Percentiles rank a stretch among this genome's conserved stretches.
phyloP scores from a whole-genome alignment of 768 basidiomycete genomes.

The Lactarius tabidus region DNA sequence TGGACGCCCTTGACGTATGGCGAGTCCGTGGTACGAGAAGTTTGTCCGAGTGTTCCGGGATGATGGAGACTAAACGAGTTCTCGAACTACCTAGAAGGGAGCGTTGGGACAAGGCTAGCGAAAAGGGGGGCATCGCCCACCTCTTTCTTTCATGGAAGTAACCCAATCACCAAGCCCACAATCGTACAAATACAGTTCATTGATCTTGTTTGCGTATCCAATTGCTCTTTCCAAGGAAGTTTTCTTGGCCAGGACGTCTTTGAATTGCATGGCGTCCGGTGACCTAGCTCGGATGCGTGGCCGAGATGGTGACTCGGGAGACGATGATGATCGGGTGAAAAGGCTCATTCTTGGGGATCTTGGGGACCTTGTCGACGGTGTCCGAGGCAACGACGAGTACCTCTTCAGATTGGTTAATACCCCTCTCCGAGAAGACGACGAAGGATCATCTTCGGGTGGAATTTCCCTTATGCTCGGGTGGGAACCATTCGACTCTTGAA shows the following conservation, averaged over 20 bases:
- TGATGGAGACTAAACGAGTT: constrained; percentile 10
- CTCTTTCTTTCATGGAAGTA: constrained; percentile 47
- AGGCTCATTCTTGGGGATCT: constrained; percentile 18
- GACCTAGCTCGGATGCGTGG: constrained; percentile 38
- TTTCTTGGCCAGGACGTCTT: constrained; percentile 55
- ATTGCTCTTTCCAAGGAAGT: constrained; percentile 62
- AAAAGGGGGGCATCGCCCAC: constrained; percentile 37
- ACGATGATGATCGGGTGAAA: constrained; percentile 26
- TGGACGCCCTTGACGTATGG: constrained; percentile 66
- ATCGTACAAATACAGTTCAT: constrained; percentile 70
- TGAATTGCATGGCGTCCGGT: constrained; percentile 68
- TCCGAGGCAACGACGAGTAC: constrained; percentile 58
- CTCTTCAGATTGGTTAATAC: constrained; percentile 37
- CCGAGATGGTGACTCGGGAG: constrained; percentile 25
- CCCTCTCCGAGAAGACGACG: constrained; percentile 26
- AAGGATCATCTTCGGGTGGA: constrained; percentile 11
- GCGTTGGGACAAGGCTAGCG: constrained; percentile 2
- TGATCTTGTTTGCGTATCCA: constrained; percentile 78
- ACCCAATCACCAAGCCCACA: constrained; percentile 81
- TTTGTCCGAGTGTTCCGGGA: not conserved
- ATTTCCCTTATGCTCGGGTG: constrained; percentile 6
- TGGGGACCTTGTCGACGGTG: constrained; percentile 45
- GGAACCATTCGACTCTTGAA: not conserved
- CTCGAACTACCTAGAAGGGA: constrained; percentile 17
- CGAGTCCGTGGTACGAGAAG: constrained; percentile 45